These are phyloP conservation scores for Cutaneotrichosporon cutaneum DNA, from an alignment of 1,284 basidiomycete species.

Conservation along the genomic window DNA sequence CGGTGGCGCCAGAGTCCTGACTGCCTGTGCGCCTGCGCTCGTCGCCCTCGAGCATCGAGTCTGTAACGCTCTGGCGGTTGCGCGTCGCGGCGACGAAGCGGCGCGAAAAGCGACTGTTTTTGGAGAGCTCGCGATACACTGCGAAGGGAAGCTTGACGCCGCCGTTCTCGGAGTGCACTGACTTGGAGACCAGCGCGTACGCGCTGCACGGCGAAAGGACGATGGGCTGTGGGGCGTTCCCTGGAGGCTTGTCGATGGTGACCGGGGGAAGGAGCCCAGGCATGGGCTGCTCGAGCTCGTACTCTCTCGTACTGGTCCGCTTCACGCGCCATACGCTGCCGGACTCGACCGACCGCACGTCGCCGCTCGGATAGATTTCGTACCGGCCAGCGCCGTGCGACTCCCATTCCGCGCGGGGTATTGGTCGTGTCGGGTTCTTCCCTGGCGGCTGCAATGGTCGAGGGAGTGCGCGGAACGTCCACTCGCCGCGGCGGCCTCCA, in stretches of 20 bases:
- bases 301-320: constrained; percentile 39
- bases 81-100: constrained; percentile 19
- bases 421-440: constrained; percentile 22
- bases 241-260: not conserved
- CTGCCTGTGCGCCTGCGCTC: constrained; percentile 19
- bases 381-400: constrained; percentile 47
- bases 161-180: constrained; percentile 45
- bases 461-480: constrained; percentile 50
- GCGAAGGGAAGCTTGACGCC: constrained; percentile 43
- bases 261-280: constrained; percentile 4
- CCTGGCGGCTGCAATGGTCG: not conserved
- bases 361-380: constrained; percentile 42
- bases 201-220: constrained; percentile 11
- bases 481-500: constrained; percentile 52
- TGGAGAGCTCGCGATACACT: constrained; percentile 22
- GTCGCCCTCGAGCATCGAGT: constrained; percentile 2
- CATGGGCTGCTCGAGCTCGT: constrained; percentile 40
- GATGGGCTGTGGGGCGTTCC: constrained; percentile 12
- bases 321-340: constrained; percentile 43
- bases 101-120: constrained; percentile 20
- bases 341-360: constrained; percentile 40
- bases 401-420: constrained; percentile 45
- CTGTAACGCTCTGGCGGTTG: constrained; percentile 18
- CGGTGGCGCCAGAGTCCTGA: constrained; percentile 20
- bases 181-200: constrained; percentile 38